A percentile compares a stretch with the other conserved stretches of the same genome.
Evolutionary conservation across 306 rosid genomes (phyloP).

Genomic region (Corylus heterophylla): DNA sequence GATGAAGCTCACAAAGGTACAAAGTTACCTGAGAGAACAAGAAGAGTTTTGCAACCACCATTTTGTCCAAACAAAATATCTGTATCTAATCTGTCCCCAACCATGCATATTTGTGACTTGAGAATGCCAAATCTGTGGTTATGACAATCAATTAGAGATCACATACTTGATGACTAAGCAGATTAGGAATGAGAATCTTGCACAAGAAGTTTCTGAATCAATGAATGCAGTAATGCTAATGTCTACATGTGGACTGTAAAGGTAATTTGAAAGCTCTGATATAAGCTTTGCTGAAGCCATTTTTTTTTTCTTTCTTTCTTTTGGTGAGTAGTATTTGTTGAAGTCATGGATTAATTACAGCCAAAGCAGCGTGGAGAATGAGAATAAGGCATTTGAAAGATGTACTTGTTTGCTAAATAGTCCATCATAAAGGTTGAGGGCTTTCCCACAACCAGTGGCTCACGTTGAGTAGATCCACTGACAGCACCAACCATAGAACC

Average conservation of each 20-base stretch:
- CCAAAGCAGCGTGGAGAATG: conserved; percentile 7
- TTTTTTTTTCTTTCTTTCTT: not conserved
- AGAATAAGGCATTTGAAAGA: conserved; percentile 22
- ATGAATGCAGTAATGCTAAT: not conserved
- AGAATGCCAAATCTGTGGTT: conserved; percentile 77
- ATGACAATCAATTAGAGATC: conserved; percentile 5
- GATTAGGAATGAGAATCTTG: no score
- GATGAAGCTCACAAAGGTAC: not conserved
- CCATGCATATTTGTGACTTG: conserved; percentile 96
- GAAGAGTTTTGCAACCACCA: conserved; percentile 97
- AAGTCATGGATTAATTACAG: not conserved
- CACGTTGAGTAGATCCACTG: conserved; percentile 88
- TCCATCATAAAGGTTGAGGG: conserved; percentile 99
- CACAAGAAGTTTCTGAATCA: not conserved
- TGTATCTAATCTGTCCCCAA: conserved; percentile 95
- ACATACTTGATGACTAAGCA: no score
- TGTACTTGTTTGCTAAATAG: conserved; percentile 76
- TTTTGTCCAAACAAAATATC: conserved; percentile 96
- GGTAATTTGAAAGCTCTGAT: not conserved
- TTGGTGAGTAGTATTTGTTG: not conserved
- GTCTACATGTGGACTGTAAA: not conserved
- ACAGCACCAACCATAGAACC: conserved; percentile 97
- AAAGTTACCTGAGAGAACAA: conserved; percentile 71
- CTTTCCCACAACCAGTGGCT: conserved; percentile 93
- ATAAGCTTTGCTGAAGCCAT: not conserved